Conservation (phyloP, 305 asterid species). For the Plantago coronopus region DNA sequence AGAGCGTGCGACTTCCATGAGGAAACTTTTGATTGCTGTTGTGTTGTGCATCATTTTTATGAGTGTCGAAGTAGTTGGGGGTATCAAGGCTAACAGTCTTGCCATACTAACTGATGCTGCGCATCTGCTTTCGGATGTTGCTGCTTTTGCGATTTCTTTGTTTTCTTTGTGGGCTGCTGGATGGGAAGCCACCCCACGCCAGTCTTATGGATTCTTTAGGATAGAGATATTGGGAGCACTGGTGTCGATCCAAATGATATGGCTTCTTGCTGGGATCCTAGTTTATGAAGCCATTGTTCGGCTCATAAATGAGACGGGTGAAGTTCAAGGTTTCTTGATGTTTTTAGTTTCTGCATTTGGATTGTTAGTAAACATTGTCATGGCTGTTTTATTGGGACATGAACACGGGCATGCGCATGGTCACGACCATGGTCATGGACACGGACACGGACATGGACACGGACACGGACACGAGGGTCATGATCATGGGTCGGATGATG, state of each 20-base stretch:
- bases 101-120: constrained; percentile 84
- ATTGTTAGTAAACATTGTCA: constrained; percentile 59
- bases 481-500: constrained; percentile 51
- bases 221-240: constrained; percentile 81
- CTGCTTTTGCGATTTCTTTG: constrained; percentile 80
- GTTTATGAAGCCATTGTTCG: constrained; percentile 81
- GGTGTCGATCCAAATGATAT: constrained; percentile 78
- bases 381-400: constrained; percentile 78
- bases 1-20: constrained; percentile 61
- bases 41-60: constrained; percentile 57
- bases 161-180: constrained; percentile 91
- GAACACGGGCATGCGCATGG: constrained; percentile 54
- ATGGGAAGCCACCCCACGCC: constrained; percentile 89
- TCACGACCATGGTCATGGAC: constrained; percentile 39
- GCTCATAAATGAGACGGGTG: constrained; percentile 50
- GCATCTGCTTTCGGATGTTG: constrained; percentile 77
- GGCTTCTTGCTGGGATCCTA: constrained; percentile 91
- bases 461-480: constrained; percentile 44
- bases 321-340: constrained; percentile 79
- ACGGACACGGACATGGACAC: constrained; percentile 38
- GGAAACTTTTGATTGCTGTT: constrained; percentile 56
- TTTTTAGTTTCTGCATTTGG: constrained; percentile 75
- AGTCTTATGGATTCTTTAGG: constrained; percentile 80
- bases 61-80: constrained; percentile 71
- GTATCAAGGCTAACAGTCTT: constrained; percentile 75